Percentiles rank a stretch among this genome's conserved stretches.
These are phyloP conservation scores for Talinum fruticosum DNA, from an alignment of 148 eudicot genomes.

Conservation along the genomic window DNA sequence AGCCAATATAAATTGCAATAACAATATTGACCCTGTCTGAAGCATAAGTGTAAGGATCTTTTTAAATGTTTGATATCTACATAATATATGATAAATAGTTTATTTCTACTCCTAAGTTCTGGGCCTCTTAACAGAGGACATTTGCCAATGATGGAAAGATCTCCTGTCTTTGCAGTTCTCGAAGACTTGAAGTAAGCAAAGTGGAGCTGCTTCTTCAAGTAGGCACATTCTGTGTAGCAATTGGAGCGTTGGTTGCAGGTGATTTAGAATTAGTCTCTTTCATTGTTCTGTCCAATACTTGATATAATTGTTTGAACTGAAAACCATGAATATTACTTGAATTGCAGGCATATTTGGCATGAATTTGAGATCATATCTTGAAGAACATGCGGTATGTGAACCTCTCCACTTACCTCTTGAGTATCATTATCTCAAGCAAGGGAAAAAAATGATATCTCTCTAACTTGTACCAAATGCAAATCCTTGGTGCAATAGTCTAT, in stretches of 20 bases:
- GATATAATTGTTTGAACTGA: background rate
- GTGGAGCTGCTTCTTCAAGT: constrained; percentile 98
- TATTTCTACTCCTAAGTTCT: background rate
- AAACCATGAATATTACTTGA: constrained; percentile 3
- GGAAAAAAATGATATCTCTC: background rate
- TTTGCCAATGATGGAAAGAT: constrained; percentile 15
- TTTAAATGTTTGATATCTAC: background rate
- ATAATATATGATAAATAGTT: background rate
- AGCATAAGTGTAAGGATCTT: background rate
- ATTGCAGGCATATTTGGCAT: constrained; percentile 93
- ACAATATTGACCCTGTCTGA: background rate
- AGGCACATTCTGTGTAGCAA: constrained; percentile 82
- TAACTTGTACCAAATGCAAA: background rate
- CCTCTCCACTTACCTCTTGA: background rate
- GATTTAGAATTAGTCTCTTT: background rate
- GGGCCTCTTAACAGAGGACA: background rate
- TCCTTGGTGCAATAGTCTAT: background rate
- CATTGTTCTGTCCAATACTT: background rate
- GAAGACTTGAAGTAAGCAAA: constrained; percentile 96
- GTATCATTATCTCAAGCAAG: background rate
- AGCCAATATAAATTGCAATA: background rate
- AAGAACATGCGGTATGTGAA: constrained; percentile 73
- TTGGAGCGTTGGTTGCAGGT: constrained; percentile 97
- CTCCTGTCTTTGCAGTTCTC: constrained; percentile 55
- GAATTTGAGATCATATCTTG: constrained; percentile 96